Evolutionary conservation across 306 rosid genomes (phyloP).

Genomic region (Albizia julibrissin): DNA sequence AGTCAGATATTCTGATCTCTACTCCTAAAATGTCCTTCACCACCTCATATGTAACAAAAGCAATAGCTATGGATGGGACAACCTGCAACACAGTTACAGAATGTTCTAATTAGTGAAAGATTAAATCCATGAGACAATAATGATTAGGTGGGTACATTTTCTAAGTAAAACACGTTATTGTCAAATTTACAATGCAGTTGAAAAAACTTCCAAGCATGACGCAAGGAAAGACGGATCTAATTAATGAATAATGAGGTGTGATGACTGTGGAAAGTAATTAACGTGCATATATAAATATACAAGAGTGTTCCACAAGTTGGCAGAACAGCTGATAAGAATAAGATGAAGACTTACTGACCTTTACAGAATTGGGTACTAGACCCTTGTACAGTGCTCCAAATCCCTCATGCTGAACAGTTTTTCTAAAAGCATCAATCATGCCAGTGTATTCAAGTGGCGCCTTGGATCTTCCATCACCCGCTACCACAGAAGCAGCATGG

Average conservation of each 20-base stretch:
- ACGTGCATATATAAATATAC: background rate
- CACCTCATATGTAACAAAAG: constrained; percentile 89
- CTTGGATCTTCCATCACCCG: constrained; percentile 87
- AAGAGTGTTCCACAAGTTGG: background rate
- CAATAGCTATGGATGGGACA: constrained; percentile 94
- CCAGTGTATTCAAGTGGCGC: constrained; percentile 80
- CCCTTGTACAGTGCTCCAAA: constrained; percentile 98
- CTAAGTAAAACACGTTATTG: background rate
- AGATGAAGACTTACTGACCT: constrained; percentile 60
- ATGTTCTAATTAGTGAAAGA: constrained; percentile 11
- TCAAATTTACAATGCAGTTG: background rate
- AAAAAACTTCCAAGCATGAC: background rate
- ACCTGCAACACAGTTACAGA: constrained; percentile 64
- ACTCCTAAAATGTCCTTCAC: constrained; percentile 98
- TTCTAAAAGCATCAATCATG: constrained; percentile 95
- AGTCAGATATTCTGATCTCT: constrained; percentile 94
- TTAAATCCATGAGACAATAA: background rate
- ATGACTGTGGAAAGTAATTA: constrained; percentile 3
- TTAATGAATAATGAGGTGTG: background rate
- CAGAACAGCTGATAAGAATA: constrained; percentile 12
- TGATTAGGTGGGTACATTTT: background rate
- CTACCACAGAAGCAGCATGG: constrained; percentile 82
- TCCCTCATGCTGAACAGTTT: constrained; percentile 93
- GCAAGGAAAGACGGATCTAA: background rate
- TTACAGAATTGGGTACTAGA: constrained; percentile 95